Evolutionary conservation across 306 rosid genomes (phyloP).

Genomic region (Pyrus betulifolia): DNA sequence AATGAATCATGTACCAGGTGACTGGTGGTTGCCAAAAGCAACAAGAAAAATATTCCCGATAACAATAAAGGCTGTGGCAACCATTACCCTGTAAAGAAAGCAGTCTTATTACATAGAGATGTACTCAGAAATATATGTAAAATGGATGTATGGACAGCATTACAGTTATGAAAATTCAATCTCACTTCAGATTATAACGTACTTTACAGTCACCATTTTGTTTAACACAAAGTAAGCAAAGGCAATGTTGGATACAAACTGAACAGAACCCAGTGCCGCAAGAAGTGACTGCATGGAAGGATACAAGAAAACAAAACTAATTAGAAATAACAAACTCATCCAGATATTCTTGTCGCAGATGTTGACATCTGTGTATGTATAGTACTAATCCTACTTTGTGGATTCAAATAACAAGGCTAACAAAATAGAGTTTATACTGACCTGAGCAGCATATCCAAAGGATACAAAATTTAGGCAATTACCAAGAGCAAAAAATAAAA

Average conservation of each 20-base stretch:
- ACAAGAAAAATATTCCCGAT: constrained; percentile 90
- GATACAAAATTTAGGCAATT: constrained; percentile 90
- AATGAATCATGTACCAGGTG: constrained; percentile 63
- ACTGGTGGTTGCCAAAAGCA: constrained; percentile 98
- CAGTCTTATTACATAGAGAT: constrained; percentile 3
- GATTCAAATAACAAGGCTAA: neutral
- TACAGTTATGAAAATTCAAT: constrained; percentile 10
- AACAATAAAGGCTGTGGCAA: constrained; percentile 93
- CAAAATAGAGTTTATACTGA: constrained; percentile 18
- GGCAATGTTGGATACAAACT: constrained; percentile 93
- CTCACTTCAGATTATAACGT: constrained; percentile 39
- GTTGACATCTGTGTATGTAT: neutral
- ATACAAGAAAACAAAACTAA: neutral
- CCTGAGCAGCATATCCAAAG: constrained; percentile 99
- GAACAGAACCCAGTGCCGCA: constrained; percentile 97
- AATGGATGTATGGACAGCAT: neutral
- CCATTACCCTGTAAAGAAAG: constrained; percentile 64
- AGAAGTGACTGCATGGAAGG: constrained; percentile 73
- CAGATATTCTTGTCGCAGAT: neutral
- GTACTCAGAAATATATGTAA: neutral
- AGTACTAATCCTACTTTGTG: neutral
- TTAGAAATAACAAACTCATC: constrained; percentile 4
- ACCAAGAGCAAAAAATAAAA: constrained; percentile 75
- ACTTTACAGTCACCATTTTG: constrained; percentile 93
- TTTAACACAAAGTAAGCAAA: constrained; percentile 91